phyloP scores from a whole-genome alignment of 345 rosid genomes.

The Acer negundo region DNA sequence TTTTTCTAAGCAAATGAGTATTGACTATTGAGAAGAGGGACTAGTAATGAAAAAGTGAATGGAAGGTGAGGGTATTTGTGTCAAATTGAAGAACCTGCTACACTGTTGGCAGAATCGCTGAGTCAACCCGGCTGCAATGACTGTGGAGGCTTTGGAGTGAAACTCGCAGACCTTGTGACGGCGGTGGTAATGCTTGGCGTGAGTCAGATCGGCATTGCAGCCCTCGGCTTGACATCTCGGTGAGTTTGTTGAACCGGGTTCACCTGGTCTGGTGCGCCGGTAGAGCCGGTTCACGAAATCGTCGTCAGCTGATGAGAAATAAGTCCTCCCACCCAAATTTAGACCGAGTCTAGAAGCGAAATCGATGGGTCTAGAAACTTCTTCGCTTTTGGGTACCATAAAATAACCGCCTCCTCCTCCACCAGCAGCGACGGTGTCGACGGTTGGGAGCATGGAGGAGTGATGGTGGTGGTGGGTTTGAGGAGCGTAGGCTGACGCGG shows the following conservation, averaged over 20 bases:
- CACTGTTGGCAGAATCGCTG: conserved; percentile 99
- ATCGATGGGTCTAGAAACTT: conserved; percentile 47
- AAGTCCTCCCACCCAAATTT: conserved; percentile 88
- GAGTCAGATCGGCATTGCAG: conserved; percentile 89
- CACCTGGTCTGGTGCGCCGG: conserved; percentile 73
- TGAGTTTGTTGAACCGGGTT: conserved; percentile 47
- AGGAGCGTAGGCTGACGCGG: conserved; percentile 36
- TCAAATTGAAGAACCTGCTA: conserved; percentile 71
- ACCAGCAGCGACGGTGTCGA: conserved; percentile 32
- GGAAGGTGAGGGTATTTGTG: conserved; percentile 33
- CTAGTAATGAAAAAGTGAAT: background rate
- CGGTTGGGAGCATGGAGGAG: conserved; percentile 47
- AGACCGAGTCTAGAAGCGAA: conserved; percentile 77
- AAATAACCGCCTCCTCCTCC: conserved; percentile 38
- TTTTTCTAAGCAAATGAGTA: background rate
- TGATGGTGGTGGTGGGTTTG: conserved; percentile 14
- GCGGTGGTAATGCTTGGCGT: conserved; percentile 95
- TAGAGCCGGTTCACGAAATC: conserved; percentile 87
- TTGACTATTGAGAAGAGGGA: background rate
- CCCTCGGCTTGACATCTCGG: conserved; percentile 98
- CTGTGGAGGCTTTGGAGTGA: conserved; percentile 94
- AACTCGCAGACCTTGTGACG: conserved; percentile 97
- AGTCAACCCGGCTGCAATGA: conserved; percentile 79
- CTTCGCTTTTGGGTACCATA: conserved; percentile 76
- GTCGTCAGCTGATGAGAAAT: conserved; percentile 87